A percentile compares a stretch with the other conserved stretches of the same genome.
phyloP scores from a whole-genome alignment of 192 early-diverging fungal genomes.

The Mortierella claussenii region DNA sequence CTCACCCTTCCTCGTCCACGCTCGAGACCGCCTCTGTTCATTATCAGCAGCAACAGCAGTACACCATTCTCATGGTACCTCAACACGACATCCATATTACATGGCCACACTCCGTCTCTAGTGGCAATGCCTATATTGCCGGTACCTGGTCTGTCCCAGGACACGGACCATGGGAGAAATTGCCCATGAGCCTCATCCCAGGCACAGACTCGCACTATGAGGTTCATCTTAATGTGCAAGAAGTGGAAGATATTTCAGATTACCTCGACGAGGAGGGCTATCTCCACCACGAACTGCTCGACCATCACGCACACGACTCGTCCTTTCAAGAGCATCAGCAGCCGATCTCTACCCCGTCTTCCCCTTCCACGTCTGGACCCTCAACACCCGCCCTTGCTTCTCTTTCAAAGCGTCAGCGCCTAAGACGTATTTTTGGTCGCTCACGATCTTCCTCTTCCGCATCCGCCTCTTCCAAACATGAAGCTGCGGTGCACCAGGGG shows the following conservation, averaged over 20 bases:
- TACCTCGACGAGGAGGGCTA: slow-evolving; percentile 43
- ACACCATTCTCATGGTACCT: slow-evolving; percentile 44
- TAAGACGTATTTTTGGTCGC: slow-evolving; percentile 40
- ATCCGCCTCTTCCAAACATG: not conserved
- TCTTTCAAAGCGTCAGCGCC: slow-evolving; percentile 19
- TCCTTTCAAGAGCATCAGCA: not conserved
- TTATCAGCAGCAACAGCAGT: slow-evolving; percentile 12
- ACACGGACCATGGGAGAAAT: slow-evolving; percentile 46
- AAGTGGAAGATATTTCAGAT: slow-evolving; percentile 37
- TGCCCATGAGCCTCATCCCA: slow-evolving; percentile 30
- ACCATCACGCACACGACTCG: slow-evolving; percentile 18
- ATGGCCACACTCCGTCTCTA: slow-evolving; percentile 41
- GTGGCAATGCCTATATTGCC: slow-evolving; percentile 34
- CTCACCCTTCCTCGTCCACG: slow-evolving; percentile 13
- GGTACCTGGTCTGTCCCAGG: slow-evolving; percentile 51
- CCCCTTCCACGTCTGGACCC: not conserved
- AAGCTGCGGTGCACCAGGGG: not conserved
- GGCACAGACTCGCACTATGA: slow-evolving; percentile 27
- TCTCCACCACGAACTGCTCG: slow-evolving; percentile 37
- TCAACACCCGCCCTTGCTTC: no score
- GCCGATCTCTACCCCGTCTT: slow-evolving; percentile 1
- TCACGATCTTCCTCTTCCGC: slow-evolving; percentile 34
- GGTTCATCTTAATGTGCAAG: slow-evolving; percentile 34
- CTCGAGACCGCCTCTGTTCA: not conserved
- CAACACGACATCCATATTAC: slow-evolving; percentile 45